Evolutionary conservation across 352 stramenopile genomes (phyloP).

Genomic region (Chrysophaeum taylorii): DNA sequence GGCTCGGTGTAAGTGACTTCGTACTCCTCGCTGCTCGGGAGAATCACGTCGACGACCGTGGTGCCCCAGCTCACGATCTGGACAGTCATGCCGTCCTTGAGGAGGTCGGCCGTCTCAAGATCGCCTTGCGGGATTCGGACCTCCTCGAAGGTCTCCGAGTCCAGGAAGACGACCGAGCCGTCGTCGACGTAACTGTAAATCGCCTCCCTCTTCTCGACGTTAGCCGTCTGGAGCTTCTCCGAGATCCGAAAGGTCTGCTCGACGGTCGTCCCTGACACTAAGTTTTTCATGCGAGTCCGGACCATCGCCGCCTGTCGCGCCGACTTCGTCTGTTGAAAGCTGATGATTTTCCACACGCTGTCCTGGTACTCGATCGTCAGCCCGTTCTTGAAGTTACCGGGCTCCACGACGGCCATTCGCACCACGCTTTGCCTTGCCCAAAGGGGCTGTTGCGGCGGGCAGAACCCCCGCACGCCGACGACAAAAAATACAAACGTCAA

Average conservation of each 20-base stretch:
- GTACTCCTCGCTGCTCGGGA: background rate
- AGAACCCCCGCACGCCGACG: too few relatives aligned
- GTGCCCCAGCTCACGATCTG: constrained; percentile 1
- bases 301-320: constrained; percentile 9
- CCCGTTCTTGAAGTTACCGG: constrained; percentile 13
- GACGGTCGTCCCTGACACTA: background rate
- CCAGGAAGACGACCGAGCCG: constrained; percentile 4
- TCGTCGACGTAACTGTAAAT: background rate
- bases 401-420: background rate
- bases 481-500: too few relatives aligned
- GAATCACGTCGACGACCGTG: background rate
- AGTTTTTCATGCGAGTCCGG: background rate
- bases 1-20: constrained; percentile 8
- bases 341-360: constrained; percentile 3
- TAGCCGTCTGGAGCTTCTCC: background rate
- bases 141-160: background rate
- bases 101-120: background rate
- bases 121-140: background rate
- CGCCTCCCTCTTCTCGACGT: background rate
- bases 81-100: constrained; percentile 11
- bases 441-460: too few relatives aligned
- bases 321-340: constrained; percentile 13
- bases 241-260: constrained; percentile 3
- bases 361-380: background rate
- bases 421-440: too few relatives aligned